Base-by-base conservation (phyloP, 108 stramenopile species). In the Pseudonitzschia delicatissima region DNA sequence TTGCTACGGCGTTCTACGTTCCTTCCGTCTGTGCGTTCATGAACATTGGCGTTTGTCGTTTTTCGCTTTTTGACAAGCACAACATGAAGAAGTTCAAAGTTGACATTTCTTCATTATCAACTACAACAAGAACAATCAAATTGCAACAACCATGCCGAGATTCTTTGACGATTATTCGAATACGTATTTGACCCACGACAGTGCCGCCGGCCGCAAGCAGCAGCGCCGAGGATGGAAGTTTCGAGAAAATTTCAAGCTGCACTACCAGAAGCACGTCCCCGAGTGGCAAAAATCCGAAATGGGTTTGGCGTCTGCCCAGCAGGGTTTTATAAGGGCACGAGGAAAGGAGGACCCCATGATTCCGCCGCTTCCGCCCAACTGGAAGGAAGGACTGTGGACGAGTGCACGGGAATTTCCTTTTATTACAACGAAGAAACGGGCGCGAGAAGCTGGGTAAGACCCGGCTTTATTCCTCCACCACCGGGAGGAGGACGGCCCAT, bases 211-310 rank as follows among this genome's bases (percentile, higher is more conserved):
- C 6, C 71, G 93, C 28, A 94, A 94, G 57, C 93, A 94, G 64
- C 93, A 94, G 69, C 81, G 93, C 33, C 87, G 93, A 12, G 93
- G 93, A 27, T 94, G 93, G 93, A 94, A 94, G 45, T 94, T 94
- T 68, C 79, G 93, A 2, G 93, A 94, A 62, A 94, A 94, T 65
- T 94, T 94, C 73, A 93, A 91, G 76, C 47, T 92, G 27, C 83
- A 87, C 62, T 93, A 90, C 72, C 52, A 71, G 12, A 67, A 69
- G 11, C 59, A 85, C 61, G 26, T 89, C n/a, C 73, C 73, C 13
- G 83, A 80, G 35, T 89, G 88, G 87, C 82, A 79, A 18, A 64
- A 73, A 15, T 88, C 88, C 9, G 87, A 76, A 35, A 90, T 88
- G 88, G 93, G 93, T 42, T 76, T 94, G 29, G 93, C 93, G 9